Evolutionary conservation across 129 eudicot genomes (phyloP), one percentile per base, ranked within the genome.

Genomic region (Lactuca sativa): DNA sequence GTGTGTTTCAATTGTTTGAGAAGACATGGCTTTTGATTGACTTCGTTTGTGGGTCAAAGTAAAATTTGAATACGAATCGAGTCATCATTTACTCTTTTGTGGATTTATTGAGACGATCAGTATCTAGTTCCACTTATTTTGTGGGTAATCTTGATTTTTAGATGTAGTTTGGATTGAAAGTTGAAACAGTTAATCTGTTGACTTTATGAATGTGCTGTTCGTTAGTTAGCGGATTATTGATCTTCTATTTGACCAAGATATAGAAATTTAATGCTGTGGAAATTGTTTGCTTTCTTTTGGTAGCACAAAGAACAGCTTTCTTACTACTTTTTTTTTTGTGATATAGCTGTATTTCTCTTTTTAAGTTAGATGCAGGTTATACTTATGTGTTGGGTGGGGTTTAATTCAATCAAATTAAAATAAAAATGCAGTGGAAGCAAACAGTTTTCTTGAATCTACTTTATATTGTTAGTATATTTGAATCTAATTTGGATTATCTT

Each of bases 151-250:
- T 55, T 73, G 57, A 9, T 37, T 52, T 51, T 37, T 21, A 60
- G 52, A 60, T 61, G 13, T 60, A 36, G 18, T 13, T 33, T 62
- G 40, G 54, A 55, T 54, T 37, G 11, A 69, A 69, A 38, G 64
- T 54, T 37, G 11, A 69, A 69, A 38, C 55, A 33, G 62, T 53
- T 10, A 16, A 17, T 36, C 34, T 9, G 36, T 44, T 66, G 59
- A 67, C 51, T 53, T 53, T 52, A 5, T 73, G 12, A 71, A 38
- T 63, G 16, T 73, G 34, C 15, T 61, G 59, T 61, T 59, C 13
- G 31, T n/a, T 33, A n/a, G 38, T 17, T 60, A 17, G 34, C 14
- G 6, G 60, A 16, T 71, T 9, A 7, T 32, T 71, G 30, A 34
- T 57, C 17, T 32, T 59, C 14, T 58, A 25, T 58, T 17, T 64